These are phyloP conservation scores for Candida xiaguanensis DNA, from an alignment of 805 yeast genomes.

Conservation along the genomic window DNA sequence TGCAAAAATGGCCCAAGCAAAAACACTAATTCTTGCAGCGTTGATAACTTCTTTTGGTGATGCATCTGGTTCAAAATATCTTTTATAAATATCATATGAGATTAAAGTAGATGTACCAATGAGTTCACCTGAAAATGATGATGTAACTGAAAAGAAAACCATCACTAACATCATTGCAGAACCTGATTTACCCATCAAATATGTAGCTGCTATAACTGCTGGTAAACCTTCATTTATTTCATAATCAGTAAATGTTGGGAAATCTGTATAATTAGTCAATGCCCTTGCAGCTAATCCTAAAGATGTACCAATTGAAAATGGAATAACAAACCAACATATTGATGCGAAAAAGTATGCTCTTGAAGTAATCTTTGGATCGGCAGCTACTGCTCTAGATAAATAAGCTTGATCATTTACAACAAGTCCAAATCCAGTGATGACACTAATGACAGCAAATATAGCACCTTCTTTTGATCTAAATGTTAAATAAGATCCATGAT, in stretches of 20 bases:
- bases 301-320: conserved; percentile 22
- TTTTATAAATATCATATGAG: conserved; percentile 24
- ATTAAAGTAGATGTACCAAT: conserved; percentile 37
- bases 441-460: conserved; percentile 17
- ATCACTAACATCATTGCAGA: conserved; percentile 25
- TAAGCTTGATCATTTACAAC: conserved; percentile 22
- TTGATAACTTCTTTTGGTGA: conserved; percentile 21
- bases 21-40: conserved; percentile 19
- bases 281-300: conserved; percentile 39
- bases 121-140: conserved; percentile 39
- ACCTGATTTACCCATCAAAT: conserved; percentile 25
- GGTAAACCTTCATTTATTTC: conserved; percentile 21
- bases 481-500: conserved; percentile 15
- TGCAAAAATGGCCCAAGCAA: conserved; percentile 19
- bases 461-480: conserved; percentile 19
- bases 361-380: conserved; percentile 18
- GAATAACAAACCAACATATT: conserved; percentile 23
- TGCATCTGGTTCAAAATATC: conserved; percentile 20
- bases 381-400: conserved; percentile 23
- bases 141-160: conserved; percentile 39
- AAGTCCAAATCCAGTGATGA: conserved; percentile 21
- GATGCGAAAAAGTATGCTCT: conserved; percentile 23
- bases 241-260: conserved; percentile 13
- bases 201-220: conserved; percentile 17
- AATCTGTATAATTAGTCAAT: conserved; percentile 17